Evolutionary conservation across 2,329 filamentous ascomycete species (phyloP).

Genomic region (Phoma sp.): DNA sequence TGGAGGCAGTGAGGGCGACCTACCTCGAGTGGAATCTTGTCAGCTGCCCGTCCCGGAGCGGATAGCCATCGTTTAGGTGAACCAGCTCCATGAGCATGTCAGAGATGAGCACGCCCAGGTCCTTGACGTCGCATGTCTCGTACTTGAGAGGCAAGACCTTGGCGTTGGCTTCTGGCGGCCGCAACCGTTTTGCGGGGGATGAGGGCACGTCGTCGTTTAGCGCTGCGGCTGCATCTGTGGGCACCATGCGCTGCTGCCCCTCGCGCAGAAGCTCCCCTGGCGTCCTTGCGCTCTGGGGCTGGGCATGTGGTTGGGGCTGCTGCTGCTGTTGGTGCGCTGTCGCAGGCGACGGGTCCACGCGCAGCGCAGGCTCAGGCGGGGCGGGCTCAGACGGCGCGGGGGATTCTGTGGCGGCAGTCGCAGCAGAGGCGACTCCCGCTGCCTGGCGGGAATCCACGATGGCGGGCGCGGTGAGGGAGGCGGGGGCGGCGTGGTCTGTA

Average conservation of each 20-base stretch:
- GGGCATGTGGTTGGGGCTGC: slow-evolving; percentile 12
- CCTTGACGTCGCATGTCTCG: slow-evolving; percentile 80
- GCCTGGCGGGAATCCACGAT: slow-evolving; percentile 25
- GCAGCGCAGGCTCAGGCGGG: slow-evolving; percentile 42
- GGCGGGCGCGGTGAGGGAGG: slow-evolving; percentile 21
- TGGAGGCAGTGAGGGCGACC: slow-evolving; percentile 19
- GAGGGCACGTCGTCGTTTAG: slow-evolving; percentile 13
- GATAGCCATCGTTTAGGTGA: slow-evolving; percentile 86
- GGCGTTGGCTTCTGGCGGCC: slow-evolving; percentile 49
- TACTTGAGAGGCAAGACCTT: slow-evolving; percentile 76
- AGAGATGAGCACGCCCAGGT: slow-evolving; percentile 87
- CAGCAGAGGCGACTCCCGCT: slow-evolving; percentile 43
- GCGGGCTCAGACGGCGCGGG: slow-evolving; percentile 34
- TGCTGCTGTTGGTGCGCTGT: slow-evolving; percentile 18
- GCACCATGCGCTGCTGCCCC: slow-evolving; percentile 4
- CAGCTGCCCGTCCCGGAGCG: slow-evolving; percentile 81
- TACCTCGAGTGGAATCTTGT: slow-evolving; percentile 96
- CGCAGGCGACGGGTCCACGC: slow-evolving; percentile 41
- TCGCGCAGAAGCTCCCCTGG: slow-evolving; percentile 21
- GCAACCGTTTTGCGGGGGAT: slow-evolving; percentile 43
- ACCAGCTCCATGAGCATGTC: slow-evolving; percentile 97
- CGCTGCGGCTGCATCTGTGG: neutral
- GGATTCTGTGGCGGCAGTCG: slow-evolving; percentile 42
- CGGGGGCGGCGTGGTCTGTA: slow-evolving; percentile 7
- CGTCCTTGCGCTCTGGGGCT: slow-evolving; percentile 16